Evolutionary conservation across 2,329 filamentous ascomycete species (phyloP), one percentile per base, ranked within the genome.

Genomic region (Botrytis elliptica): DNA sequence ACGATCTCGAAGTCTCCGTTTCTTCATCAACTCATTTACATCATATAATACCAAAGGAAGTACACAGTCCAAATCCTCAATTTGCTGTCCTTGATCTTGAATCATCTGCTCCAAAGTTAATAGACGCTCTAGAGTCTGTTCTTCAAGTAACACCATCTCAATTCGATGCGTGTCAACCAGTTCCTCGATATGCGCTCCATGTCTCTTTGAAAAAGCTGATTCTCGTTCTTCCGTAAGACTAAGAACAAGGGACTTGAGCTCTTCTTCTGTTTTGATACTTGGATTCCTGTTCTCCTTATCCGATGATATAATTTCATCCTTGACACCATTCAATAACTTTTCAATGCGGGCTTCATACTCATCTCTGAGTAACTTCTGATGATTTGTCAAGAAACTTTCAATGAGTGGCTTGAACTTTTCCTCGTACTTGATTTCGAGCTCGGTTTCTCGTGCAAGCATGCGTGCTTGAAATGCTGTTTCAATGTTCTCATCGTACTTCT

Each of bases 371-470:
- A 55, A 33, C 44, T 57, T 72, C 40, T 68, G 70, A 9, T 72
- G 70, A 4, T 68, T 64, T 7, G 42, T 68, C 38, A 72, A 59
- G 29, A 72, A 72, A 4, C 42, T 60, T 46, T 25, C 38, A 25
- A 72, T 72, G 16, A 72, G 22, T 4, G 70, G 63, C 20, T 68
- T 67, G 40, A 72, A 72, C 5, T 25, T 68, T 57, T 60, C 63
- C 10, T 72, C 70, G 9, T 72, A 72, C 42, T 72, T 72, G 3
- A n/a, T 60, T 18, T 72, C 70, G 14, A 72, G 70, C n/a, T 67
- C 63, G 3, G 67, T 66, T 22, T 72, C 70, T 20, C 70, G 29
- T 33, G 66, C 63, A 9, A 18, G 1, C 20, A 72, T 49, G 16
- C 42, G 70, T 18, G 63, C 40, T 49, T 60, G 38, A 25, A 68